phyloP scores from a whole-genome alignment of 2,329 filamentous ascomycete species.

The Tolypocladium cylindrosporum region DNA sequence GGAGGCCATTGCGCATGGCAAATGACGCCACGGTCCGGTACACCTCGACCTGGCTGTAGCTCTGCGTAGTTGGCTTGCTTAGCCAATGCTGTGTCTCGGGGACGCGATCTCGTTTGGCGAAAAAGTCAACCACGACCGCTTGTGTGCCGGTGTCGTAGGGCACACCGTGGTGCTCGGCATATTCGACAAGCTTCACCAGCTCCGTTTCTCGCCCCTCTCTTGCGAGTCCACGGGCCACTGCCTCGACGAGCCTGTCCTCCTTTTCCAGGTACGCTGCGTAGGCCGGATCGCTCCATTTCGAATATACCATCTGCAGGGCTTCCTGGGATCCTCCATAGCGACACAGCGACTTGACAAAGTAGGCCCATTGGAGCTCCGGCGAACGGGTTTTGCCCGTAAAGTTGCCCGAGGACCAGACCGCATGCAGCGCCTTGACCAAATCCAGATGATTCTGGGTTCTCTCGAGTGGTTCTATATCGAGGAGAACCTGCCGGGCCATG shows the following conservation, averaged over 20 bases:
- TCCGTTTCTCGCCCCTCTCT: constrained; percentile 47
- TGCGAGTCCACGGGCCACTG: constrained; percentile 45
- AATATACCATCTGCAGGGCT: constrained; percentile 33
- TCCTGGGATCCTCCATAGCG: constrained; percentile 45
- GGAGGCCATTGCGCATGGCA: constrained; percentile 47
- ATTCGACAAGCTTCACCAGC: constrained; percentile 43
- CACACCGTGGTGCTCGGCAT: constrained; percentile 37
- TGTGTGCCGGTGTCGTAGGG: constrained; percentile 36
- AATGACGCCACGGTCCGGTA: constrained; percentile 30
- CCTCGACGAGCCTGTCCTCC: constrained; percentile 14
- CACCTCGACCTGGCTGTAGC: constrained; percentile 10
- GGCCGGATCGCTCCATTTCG: constrained; percentile 16
- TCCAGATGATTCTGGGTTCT: constrained; percentile 34
- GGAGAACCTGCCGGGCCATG: constrained; percentile 33
- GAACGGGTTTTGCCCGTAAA: constrained; percentile 9
- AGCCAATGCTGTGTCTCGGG: constrained; percentile 61
- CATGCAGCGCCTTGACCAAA: constrained; percentile 35
- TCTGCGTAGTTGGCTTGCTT: constrained; percentile 35
- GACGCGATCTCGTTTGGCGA: constrained; percentile 45
- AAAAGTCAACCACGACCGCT: constrained; percentile 50
- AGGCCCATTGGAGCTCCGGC: constrained; percentile 16
- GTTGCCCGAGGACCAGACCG: constrained; percentile 11
- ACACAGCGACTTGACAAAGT: constrained; percentile 32
- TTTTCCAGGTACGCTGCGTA: constrained; percentile 10
- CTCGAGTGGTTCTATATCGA: constrained; percentile 30